Conservation (phyloP, 352 stramenopile genomes). For the Globisporangium paddicum region DNA sequence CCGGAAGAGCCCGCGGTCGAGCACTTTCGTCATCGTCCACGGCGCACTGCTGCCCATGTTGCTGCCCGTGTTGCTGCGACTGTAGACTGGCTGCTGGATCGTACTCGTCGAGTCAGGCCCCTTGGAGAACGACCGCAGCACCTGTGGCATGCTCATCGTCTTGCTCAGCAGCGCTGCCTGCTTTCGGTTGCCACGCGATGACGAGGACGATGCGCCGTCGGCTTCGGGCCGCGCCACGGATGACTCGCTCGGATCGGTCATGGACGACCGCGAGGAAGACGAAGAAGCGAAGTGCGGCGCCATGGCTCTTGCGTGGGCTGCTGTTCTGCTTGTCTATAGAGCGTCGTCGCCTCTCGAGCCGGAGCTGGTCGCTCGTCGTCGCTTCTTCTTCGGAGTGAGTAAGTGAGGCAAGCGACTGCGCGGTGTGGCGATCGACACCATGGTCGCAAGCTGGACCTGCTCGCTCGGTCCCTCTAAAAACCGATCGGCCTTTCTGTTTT, state of each 20-base stretch:
- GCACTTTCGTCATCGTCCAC: slow-evolving; percentile 8
- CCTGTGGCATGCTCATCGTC: slow-evolving; percentile 13
- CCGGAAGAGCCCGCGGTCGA: slow-evolving; percentile 56
- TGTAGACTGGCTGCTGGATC: slow-evolving; percentile 1
- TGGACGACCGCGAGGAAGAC: slow-evolving; percentile 1
- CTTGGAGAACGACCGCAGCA: slow-evolving; percentile 10
- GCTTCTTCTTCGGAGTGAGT: not conserved
- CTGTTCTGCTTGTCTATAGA: not conserved
- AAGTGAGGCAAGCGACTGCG: no score
- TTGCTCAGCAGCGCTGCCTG: not conserved
- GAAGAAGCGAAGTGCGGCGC: slow-evolving; percentile 16
- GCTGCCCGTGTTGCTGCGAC: slow-evolving; percentile 4
- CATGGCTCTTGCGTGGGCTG: not conserved
- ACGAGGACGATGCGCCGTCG: not conserved
- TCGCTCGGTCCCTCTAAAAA: not conserved
- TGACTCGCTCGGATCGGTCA: slow-evolving; percentile 9
- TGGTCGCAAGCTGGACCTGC: not conserved
- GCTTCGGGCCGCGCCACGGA: not conserved
- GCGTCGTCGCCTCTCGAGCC: not conserved
- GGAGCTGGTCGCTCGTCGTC: not conserved
- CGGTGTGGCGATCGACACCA: not conserved
- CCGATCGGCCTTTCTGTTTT: not conserved
- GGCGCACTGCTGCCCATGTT: slow-evolving; percentile 4
- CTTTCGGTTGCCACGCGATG: not conserved
- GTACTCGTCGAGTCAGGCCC: not conserved